Percentiles rank a stretch among this genome's conserved stretches.
phyloP scores from a whole-genome alignment of 805 yeast species.

The Saturnispora besseyi region DNA sequence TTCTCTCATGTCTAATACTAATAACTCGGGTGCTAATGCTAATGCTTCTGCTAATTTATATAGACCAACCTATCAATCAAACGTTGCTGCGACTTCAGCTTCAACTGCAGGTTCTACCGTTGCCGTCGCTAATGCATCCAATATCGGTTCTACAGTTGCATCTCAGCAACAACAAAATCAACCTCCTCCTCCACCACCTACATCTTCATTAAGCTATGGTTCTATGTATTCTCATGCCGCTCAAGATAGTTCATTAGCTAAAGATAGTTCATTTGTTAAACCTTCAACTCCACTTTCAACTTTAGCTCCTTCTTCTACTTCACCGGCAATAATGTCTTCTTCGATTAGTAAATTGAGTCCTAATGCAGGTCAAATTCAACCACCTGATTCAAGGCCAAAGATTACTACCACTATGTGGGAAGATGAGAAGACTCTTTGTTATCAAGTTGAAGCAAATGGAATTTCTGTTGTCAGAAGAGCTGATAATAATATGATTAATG shows the following conservation, averaged over 20 bases:
- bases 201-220: too few relatives aligned
- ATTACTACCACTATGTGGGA: slow-evolving; percentile 73
- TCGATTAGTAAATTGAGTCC: slow-evolving; percentile 20
- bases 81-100: slow-evolving; percentile 4
- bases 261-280: not conserved
- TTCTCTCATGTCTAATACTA: slow-evolving; percentile 13
- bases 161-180: slow-evolving; percentile 8
- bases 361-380: slow-evolving; percentile 31
- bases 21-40: slow-evolving; percentile 14
- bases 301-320: not conserved
- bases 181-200: not conserved
- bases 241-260: slow-evolving; percentile 2
- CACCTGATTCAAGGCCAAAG: slow-evolving; percentile 40
- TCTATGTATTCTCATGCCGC: slow-evolving; percentile 3
- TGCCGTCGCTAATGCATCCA: slow-evolving; percentile 13
- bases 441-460: slow-evolving; percentile 63
- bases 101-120: slow-evolving; percentile 8
- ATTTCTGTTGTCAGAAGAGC: slow-evolving; percentile 61
- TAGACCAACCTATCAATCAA: slow-evolving; percentile 6
- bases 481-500: slow-evolving; percentile 65
- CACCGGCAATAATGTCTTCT: slow-evolving; percentile 1
- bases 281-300: not conserved
- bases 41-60: slow-evolving; percentile 3
- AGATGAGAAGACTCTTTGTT: slow-evolving; percentile 62
- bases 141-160: not conserved